Base-by-base conservation (phyloP, 805 yeast species). In the Cyberlindnera bimundalis region DNA sequence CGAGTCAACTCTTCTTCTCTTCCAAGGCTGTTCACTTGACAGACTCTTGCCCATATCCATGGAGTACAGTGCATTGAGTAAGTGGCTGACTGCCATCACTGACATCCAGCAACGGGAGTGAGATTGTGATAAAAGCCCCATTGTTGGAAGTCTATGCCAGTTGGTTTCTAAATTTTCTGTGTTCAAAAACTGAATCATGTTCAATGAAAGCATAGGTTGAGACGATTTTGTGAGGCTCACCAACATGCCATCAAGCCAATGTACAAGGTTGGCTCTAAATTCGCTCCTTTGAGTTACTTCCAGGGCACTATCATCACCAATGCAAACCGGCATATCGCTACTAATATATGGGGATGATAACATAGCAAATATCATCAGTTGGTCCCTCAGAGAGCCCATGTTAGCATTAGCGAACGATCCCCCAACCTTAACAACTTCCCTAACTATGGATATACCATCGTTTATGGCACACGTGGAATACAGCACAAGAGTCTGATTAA, bases 401-500 rank as follows among this genome's bases (percentile, higher is more conserved):
- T 70, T 67, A 1, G 79, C 61, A 10, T 63, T 52, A 15, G 65
- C 57, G n/a, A 73, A 55, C 19, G 52, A 55, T 3, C 67, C 43
- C 3, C 68, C 48, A 13, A 67, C 56, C 11, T 48, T 55, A 20
- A 73, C 44, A 0, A 79, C 76, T 2, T 70, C 30, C 29, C 57
- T 58, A 12, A 69, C 64, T 3, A 78, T 46, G 15, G 52, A 48
- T 45, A 70, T 50, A 3, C 74, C 66, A 16, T 65, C 52, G 5
- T 53, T 40, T 6, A 71, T 52, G 48, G 75, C 31, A 7, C 20
- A 18, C 1, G 35, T 37, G 7, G 40, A 30, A 17, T 23, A 31
- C n/a, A 64, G 58, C 0, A 72, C 47, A 6, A 79, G 48, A 4
- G 71, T 49, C 26, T 65, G 67, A 52, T 79, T 80, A 14, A 74